Evolutionary conservation across 768 basidiomycete genomes (phyloP).

Genomic region (Pilatotrama ljubarskyi): DNA sequence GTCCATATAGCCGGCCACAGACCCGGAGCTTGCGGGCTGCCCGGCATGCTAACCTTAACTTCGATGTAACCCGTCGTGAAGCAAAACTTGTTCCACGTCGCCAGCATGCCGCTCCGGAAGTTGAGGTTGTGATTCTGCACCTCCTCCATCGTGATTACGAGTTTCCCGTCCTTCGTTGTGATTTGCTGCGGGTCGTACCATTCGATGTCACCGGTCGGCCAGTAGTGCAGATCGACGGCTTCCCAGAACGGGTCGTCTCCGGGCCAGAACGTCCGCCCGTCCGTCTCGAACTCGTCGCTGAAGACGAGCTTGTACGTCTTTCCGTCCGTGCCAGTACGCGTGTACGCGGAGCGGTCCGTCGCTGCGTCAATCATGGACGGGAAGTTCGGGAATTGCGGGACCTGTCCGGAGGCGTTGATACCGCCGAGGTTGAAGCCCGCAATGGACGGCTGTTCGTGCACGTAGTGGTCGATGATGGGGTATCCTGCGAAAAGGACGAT

Average conservation of each 20-base stretch:
- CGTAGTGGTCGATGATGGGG: slow-evolving; percentile 70
- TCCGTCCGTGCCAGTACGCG: slow-evolving; percentile 73
- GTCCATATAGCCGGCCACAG: slow-evolving; percentile 91
- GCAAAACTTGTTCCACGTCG: slow-evolving; percentile 93
- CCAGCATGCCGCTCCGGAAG: slow-evolving; percentile 80
- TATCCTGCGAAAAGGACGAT: slow-evolving; percentile 85
- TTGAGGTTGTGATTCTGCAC: slow-evolving; percentile 74
- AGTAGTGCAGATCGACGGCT: slow-evolving; percentile 84
- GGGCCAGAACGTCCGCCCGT: slow-evolving; percentile 71
- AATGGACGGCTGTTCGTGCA: slow-evolving; percentile 24
- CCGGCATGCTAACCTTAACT: slow-evolving; percentile 75
- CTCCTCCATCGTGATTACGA: slow-evolving; percentile 81
- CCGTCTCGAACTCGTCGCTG: slow-evolving; percentile 82
- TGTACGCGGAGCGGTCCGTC: slow-evolving; percentile 60
- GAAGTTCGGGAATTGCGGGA: slow-evolving; percentile 71
- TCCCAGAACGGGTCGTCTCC: slow-evolving; percentile 89
- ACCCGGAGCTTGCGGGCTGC: slow-evolving; percentile 58
- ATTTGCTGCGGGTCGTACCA: slow-evolving; percentile 72
- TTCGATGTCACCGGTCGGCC: slow-evolving; percentile 77
- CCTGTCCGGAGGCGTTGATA: slow-evolving; percentile 85
- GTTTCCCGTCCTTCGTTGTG: slow-evolving; percentile 73
- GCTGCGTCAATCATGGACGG: slow-evolving; percentile 73
- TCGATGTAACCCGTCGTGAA: slow-evolving; percentile 93
- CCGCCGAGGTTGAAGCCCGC: slow-evolving; percentile 86
- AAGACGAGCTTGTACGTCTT: slow-evolving; percentile 80